Base-by-base conservation (phyloP, 2,329 filamentous ascomycete species). In the Fusarium ramigenum region DNA sequence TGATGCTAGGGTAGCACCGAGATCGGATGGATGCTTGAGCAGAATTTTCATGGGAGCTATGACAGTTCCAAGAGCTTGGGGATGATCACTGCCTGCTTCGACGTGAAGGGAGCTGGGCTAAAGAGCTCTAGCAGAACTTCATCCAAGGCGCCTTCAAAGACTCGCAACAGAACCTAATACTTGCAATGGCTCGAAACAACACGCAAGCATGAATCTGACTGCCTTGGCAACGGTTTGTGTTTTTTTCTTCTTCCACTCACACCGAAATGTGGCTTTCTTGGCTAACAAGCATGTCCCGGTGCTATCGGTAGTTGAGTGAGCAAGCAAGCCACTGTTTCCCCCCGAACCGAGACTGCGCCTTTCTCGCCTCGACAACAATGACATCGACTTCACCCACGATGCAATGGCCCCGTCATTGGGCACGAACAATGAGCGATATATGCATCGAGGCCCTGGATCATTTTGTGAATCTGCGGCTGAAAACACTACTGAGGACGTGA, bases 1-100 rank as follows among this genome's bases (percentile, higher is more conserved):
- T 70, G 28, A 59, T 69, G 42, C 37, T 39, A 47, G 30, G 12
- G 36, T 53, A 46, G 52, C 34, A 46, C 70, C 66, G 70, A 73
- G 70, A 73, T 73, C 70, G 70, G 65, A 36, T 11, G 70, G 60
- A 30, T 15, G 42, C 23, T 37, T 23, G 19, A 66, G 52, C 46
- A 72, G 40, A 66, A 25, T 61, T 65, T 72, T 64, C 53, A 49
- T 21, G 28, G 9, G 43, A 65, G 53, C 65, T 65, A 59, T 59
- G 65, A 54, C 68, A 42, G n/a, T 44, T 30, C 9, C 15, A 42
- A 49, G 32, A 54, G 32, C 32, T 46, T 46, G 47, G 36, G 25
- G 32, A 52, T 42, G 40, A 70, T 47, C 44, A 11, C 21, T 21
- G 11, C 11, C 25, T 19, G 43, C 30, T 19, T 12, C 7, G 36